Evolutionary conservation across 2,329 filamentous ascomycete genomes (phyloP), one percentile per base, ranked within the genome.

Genomic region (Exophiala lecanii-corni): DNA sequence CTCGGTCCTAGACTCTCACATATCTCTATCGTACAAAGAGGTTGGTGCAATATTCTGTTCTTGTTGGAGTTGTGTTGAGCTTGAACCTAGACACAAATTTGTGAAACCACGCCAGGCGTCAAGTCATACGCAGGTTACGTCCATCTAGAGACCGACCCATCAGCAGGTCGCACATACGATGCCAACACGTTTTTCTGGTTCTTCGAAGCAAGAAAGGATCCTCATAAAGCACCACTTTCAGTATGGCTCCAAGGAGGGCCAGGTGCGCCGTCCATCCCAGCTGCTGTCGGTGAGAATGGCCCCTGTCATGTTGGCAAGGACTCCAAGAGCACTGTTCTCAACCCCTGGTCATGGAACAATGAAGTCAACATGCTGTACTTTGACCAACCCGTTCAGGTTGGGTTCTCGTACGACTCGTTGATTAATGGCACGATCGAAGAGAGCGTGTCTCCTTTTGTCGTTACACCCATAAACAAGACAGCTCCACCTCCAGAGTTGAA

Each of bases 321-420:
- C 30, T 73, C 71, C 32, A 74, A 77, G 56, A 62, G 58, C 12
- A 70, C 71, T 0, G 59, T 60, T n/a, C 52, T 67, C 13, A 83
- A 83, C 51, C 74, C 76, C 0, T 78, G 74, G 62, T 77, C 76
- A 1, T 84, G 79, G 76, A 79, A 76, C 44, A 75, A 77, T 50
- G 71, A 75, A 17, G 75, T 41, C 43, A 60, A 60, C 26, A 57
- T 60, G 35, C 73, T 86, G 5, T 86, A 82, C 60, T 75, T 86
- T 51, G 81, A 86, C 52, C 76, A 85, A 59, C 82, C 77, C 12
- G 72, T 70, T 9, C 71, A 75, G 36, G 72, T 76, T 3, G 78
- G 78, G 1, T 75, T 80, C 53, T 77, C 72, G 4, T 81, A 79
- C 56, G 68, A 70, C 44, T 51, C 62, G 1, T 58, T 57, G 9